phyloP scores from a whole-genome alignment of 2,329 filamentous ascomycete species.

The Penicillium expansum region DNA sequence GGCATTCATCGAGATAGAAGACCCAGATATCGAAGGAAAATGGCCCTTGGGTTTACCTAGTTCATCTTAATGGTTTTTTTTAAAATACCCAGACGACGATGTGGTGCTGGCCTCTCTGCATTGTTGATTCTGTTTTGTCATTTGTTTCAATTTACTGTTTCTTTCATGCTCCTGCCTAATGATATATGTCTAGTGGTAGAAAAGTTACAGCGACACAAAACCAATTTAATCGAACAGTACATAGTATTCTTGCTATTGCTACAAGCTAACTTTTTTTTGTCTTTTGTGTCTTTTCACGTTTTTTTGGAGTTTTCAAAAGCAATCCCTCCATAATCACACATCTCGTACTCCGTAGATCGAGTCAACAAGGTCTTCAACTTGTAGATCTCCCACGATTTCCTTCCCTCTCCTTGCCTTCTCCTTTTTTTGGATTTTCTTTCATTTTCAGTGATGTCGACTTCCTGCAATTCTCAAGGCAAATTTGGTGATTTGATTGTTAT shows the following conservation, averaged over 20 bases:
- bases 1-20: background rate
- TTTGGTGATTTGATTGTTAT: background rate
- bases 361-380: background rate
- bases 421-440: background rate
- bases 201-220: background rate
- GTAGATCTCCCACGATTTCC: background rate
- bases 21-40: background rate
- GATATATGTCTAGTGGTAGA: background rate
- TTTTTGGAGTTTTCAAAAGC: background rate
- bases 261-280: background rate
- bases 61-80: slow-evolving; percentile 10
- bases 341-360: background rate
- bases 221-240: background rate
- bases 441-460: background rate
- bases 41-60: background rate
- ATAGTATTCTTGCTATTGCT: background rate
- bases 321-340: background rate
- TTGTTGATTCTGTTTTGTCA: background rate
- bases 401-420: background rate
- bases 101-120: slow-evolving; percentile 1
- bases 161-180: background rate
- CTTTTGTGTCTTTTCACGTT: no score
- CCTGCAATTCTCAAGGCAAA: background rate
- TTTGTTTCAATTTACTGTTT: background rate
- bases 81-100: slow-evolving; percentile 16